Evolutionary conservation across 169 alveolate genomes (phyloP).

Genomic region (Miamiensis avidus): DNA sequence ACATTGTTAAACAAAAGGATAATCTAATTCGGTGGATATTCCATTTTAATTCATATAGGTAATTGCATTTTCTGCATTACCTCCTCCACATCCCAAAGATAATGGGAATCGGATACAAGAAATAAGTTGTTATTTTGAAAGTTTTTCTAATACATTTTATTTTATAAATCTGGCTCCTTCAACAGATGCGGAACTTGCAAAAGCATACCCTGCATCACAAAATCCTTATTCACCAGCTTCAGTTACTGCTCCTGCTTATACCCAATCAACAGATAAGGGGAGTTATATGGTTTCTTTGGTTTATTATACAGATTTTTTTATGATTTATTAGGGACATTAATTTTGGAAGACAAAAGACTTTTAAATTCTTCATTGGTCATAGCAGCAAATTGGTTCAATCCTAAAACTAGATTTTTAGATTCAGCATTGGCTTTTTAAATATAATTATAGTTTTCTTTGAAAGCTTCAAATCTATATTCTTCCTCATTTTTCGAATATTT

Average conservation of each 20-base stretch:
- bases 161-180: conserved; percentile 66
- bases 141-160: conserved; percentile 43
- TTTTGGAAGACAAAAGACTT: conserved; percentile 1
- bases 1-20: conserved; percentile 78
- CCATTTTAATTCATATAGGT: conserved; percentile 59
- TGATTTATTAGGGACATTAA: not conserved
- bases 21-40: conserved; percentile 59
- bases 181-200: conserved; percentile 72
- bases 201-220: conserved; percentile 82
- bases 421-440: conserved; percentile 29
- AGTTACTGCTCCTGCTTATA: conserved; percentile 47
- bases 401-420: conserved; percentile 43
- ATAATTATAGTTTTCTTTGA: conserved; percentile 42
- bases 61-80: conserved; percentile 69
- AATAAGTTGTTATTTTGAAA: conserved; percentile 77
- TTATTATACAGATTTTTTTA: not conserved
- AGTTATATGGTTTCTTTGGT: not conserved
- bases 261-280: conserved; percentile 61
- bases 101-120: conserved; percentile 68
- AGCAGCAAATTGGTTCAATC: conserved; percentile 19
- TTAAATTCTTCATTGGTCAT: conserved; percentile 4
- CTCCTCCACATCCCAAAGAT: conserved; percentile 84
- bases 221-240: conserved; percentile 63
- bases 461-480: conserved; percentile 50
- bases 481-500: conserved; percentile 56